Conservation (phyloP, 306 rosid genomes). For the Vigna mungo region DNA sequence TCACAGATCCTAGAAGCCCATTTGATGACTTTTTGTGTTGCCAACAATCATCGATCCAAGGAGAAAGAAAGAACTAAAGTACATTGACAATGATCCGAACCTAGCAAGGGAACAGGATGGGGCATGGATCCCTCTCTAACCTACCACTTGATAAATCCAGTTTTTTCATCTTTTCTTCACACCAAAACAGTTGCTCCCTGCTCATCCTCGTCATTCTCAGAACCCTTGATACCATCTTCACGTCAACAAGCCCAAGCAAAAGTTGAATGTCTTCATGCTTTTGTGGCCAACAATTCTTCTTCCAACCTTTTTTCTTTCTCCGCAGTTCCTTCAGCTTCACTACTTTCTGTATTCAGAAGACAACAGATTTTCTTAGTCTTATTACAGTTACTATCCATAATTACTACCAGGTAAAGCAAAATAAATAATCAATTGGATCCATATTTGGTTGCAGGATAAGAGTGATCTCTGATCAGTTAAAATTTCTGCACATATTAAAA, state of each 20-base stretch:
- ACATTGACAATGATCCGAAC: background rate
- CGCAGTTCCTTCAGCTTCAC: constrained; percentile 74
- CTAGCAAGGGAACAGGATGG: constrained; percentile 86
- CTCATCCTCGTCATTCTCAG: constrained; percentile 73
- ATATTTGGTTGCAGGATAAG: background rate
- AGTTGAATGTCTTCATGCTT: constrained; percentile 76
- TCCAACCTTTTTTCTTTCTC: constrained; percentile 79
- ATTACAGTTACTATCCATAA: constrained; percentile 8
- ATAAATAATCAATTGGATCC: constrained; percentile 20
- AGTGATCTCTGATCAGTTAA: background rate
- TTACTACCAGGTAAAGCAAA: background rate
- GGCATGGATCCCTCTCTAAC: constrained; percentile 85
- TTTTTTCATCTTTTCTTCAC: constrained; percentile 92
- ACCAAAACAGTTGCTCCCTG: constrained; percentile 85
- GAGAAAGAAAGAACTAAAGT: background rate
- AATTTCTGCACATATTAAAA: background rate
- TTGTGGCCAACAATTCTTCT: constrained; percentile 75
- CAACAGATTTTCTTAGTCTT: background rate
- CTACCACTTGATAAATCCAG: constrained; percentile 64
- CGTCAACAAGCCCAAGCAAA: constrained; percentile 72
- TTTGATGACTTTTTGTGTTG: background rate
- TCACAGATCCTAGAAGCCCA: background rate
- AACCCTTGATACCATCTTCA: constrained; percentile 70
- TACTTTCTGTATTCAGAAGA: constrained; percentile 64
- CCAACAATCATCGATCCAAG: background rate